Base-by-base conservation (phyloP, 2,329 filamentous ascomycete species). In the Penicillium psychrosexuale region DNA sequence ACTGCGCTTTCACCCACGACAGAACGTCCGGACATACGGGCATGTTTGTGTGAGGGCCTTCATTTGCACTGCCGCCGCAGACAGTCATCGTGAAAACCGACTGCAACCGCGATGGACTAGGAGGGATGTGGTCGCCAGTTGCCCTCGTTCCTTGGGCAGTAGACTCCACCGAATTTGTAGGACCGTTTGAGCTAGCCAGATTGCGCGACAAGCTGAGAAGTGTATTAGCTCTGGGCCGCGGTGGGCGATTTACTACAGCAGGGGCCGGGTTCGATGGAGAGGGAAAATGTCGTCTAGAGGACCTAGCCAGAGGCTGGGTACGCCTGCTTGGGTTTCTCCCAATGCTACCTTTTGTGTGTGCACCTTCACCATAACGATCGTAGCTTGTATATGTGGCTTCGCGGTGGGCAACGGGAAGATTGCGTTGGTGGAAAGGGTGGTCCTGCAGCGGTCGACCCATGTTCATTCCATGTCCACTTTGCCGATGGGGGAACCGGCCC, bases 391-490 rank as follows among this genome's bases (percentile, higher is more conserved):
- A 30, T 8, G 53, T 34, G 17, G 38, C 24, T 38, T 53, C 58
- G 42, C 31, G 52, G 17, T 59, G 58, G 27, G 69, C 65, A 39
- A 59, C 17, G 17, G 69, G 62, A 12, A 72, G 58, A 28, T 58
- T 60, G 40, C 53, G 58, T n/a, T 60, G 65, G 51, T 73, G 69
- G 47, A 74, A 75, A 2, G 70, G 70, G 50, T 75, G 72, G 8
- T 69, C 65, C 2, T 69, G 59, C 30, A 74, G 47, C 30, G 61
- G 56, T 33, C 66, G 66, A 34, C 61, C 65, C 42, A 62, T 50
- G 46, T 56, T 71, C 63, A 70, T 64, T 11, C 74, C 73, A 64
- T 78, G 75, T 0, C 71, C 74, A 57, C 75, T 77, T 36, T 72
- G 67, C 44, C 75, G 66, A 46, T 67, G 61, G 1, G 71, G 72